A percentile compares a stretch with the other conserved stretches of the same genome.
Evolutionary conservation across 306 rosid species (phyloP).

Genomic region (Herpetospermum pedunculosum): DNA sequence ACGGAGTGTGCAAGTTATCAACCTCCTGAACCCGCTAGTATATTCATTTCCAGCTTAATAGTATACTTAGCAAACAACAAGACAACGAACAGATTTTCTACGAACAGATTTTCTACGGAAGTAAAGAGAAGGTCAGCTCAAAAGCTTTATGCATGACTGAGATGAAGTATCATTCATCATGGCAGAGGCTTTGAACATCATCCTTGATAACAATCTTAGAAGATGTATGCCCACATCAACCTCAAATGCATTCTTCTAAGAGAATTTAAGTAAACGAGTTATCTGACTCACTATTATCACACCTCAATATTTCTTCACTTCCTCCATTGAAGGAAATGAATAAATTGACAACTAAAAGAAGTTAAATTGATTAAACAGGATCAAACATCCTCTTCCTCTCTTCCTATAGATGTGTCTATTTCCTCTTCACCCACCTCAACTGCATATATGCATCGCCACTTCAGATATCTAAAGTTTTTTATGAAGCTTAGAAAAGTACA

Average conservation of each 20-base stretch:
- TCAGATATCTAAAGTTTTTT: conserved; percentile 11
- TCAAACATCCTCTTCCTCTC: not conserved
- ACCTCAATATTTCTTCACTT: not conserved
- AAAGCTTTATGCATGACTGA: not conserved
- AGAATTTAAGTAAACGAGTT: not conserved
- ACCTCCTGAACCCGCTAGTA: not conserved
- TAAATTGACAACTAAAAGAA: not conserved
- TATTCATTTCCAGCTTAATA: not conserved
- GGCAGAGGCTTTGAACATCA: not conserved
- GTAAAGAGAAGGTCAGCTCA: not conserved
- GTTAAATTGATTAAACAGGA: not conserved
- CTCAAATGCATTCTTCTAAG: not conserved
- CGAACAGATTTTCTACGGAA: not conserved
- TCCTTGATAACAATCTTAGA: not conserved
- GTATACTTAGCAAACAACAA: not conserved
- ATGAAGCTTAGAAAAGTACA: not conserved
- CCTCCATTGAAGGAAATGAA: not conserved
- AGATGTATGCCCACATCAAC: not conserved
- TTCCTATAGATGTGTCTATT: not conserved
- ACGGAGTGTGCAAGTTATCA: not conserved
- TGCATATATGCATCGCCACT: conserved; percentile 6
- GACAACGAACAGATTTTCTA: not conserved
- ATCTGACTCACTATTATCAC: not conserved
- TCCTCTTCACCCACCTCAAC: not conserved
- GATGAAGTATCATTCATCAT: not conserved